These are phyloP conservation scores for Hericium coralloides DNA, from an alignment of 768 basidiomycete genomes.

Conservation along the genomic window DNA sequence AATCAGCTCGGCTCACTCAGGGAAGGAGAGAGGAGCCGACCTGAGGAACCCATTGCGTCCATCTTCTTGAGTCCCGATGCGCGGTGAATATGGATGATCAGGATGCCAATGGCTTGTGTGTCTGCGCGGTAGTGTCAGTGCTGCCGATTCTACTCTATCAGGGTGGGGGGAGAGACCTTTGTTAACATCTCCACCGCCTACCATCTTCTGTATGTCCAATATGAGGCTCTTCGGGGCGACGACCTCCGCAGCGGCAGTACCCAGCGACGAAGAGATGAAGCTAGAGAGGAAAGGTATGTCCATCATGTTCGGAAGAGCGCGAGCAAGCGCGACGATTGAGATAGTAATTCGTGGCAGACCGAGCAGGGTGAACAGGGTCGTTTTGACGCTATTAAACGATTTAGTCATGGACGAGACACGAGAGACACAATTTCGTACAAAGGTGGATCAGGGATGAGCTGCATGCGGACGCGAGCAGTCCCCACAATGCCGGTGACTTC, in stretches of 20 bases:
- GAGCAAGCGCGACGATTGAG: constrained; percentile 55
- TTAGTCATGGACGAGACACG: constrained; percentile 15
- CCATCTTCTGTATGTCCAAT: constrained; percentile 55
- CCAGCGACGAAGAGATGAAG: constrained; percentile 61
- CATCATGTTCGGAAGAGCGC: constrained; percentile 65
- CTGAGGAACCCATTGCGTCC: constrained; percentile 28
- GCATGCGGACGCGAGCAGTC: constrained; percentile 55
- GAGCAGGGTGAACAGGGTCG: constrained; percentile 51
- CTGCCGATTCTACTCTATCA: no score
- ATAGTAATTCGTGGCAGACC: constrained; percentile 61
- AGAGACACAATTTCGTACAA: constrained; percentile 25
- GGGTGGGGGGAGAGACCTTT: constrained; percentile 21
- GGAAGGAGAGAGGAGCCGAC: constrained; percentile 14
- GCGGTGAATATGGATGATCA: constrained; percentile 56
- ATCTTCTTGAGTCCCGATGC: constrained; percentile 41
- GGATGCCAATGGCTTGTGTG: constrained; percentile 54
- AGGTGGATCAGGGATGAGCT: constrained; percentile 65
- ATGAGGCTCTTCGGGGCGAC: constrained; percentile 68
- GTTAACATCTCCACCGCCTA: constrained; percentile 48
- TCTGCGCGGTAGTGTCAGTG: constrained; percentile 5
- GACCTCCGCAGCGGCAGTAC: constrained; percentile 49
- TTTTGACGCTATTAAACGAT: constrained; percentile 26
- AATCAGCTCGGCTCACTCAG: not conserved
- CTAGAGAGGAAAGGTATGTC: constrained; percentile 62
- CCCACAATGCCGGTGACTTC: constrained; percentile 60